Conservation (phyloP, 108 stramenopile species). For the Skeletonema tropicum region DNA sequence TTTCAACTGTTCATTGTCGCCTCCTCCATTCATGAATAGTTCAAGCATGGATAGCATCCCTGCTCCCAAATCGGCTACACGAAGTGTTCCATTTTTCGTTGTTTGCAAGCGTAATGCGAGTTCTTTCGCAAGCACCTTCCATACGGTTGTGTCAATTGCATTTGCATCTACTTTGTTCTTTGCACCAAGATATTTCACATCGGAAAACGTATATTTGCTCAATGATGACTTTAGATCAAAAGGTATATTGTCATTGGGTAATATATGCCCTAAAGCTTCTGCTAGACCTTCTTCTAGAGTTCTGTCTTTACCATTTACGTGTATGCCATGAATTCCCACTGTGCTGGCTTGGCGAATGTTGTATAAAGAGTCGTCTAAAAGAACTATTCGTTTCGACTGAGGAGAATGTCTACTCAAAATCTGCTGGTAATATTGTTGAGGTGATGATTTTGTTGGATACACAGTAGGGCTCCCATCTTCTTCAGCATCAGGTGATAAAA, state of each 20-base stretch:
- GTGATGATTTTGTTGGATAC: conserved; percentile 78
- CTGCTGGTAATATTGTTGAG: conserved; percentile 53
- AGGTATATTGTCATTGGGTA: conserved; percentile 11
- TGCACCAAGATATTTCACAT: conserved; percentile 68
- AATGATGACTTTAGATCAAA: conserved; percentile 1
- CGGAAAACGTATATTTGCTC: conserved; percentile 53
- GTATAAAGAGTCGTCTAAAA: conserved; percentile 56
- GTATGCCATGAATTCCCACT: conserved; percentile 54
- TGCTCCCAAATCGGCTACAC: conserved; percentile 77
- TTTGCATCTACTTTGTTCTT: conserved; percentile 82
- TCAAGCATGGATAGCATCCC: conserved; percentile 79
- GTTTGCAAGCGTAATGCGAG: conserved; percentile 29
- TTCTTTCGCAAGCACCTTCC: conserved; percentile 54
- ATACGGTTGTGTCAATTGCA: conserved; percentile 67
- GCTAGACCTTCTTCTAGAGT: conserved; percentile 61
- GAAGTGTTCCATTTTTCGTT: conserved; percentile 20
- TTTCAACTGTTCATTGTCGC: conserved; percentile 29
- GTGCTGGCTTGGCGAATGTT: conserved; percentile 49
- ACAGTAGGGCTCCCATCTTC: not conserved
- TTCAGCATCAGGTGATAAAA: conserved; percentile 73
- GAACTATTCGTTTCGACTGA: conserved; percentile 31
- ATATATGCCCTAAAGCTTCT: conserved; percentile 57
- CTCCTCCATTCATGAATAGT: conserved; percentile 58
- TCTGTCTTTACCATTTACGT: conserved; percentile 23
- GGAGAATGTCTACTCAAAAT: conserved; percentile 38